phyloP scores from a whole-genome alignment of 2,329 filamentous ascomycete genomes.

The Polytolypa hystricis region DNA sequence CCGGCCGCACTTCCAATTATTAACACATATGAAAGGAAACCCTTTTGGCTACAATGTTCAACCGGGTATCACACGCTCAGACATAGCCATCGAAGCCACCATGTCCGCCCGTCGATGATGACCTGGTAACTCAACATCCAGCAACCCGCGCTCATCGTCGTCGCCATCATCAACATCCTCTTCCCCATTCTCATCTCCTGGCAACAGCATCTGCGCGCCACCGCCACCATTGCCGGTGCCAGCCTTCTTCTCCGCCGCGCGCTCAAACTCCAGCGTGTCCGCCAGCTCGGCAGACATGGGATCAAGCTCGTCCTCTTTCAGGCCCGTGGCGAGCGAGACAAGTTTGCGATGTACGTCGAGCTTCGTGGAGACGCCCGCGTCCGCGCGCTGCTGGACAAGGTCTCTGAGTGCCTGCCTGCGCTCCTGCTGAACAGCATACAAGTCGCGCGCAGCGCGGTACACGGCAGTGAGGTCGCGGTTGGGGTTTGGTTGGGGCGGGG shows the following conservation, averaged over 20 bases:
- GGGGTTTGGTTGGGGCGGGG: conserved; percentile 9
- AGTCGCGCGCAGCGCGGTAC: conserved; percentile 22
- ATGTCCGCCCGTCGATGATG: neutral
- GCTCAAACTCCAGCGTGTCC: conserved; percentile 34
- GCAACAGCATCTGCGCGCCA: no score
- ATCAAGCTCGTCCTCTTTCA: conserved; percentile 38
- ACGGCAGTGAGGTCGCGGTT: conserved; percentile 21
- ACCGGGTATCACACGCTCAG: conserved; percentile 10
- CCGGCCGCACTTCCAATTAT: neutral
- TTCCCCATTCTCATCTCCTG: neutral
- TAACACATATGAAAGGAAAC: neutral
- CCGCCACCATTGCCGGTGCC: conserved; percentile 6
- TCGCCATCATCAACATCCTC: neutral
- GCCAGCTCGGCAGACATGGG: conserved; percentile 36
- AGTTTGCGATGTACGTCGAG: conserved; percentile 37
- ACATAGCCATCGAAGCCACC: conserved; percentile 16
- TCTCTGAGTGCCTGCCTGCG: conserved; percentile 29
- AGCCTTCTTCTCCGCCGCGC: conserved; percentile 26
- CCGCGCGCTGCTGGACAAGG: conserved; percentile 33
- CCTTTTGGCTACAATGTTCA: neutral
- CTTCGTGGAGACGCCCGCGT: conserved; percentile 36
- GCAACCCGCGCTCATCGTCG: conserved; percentile 16
- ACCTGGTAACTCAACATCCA: conserved; percentile 12
- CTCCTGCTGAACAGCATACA: conserved; percentile 23
- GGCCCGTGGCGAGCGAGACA: conserved; percentile 35